Percentiles rank a stretch among this genome's conserved stretches.
These are phyloP conservation scores for Isabelozyma pseudorhagii DNA, from an alignment of 805 yeast species.

Conservation along the genomic window DNA sequence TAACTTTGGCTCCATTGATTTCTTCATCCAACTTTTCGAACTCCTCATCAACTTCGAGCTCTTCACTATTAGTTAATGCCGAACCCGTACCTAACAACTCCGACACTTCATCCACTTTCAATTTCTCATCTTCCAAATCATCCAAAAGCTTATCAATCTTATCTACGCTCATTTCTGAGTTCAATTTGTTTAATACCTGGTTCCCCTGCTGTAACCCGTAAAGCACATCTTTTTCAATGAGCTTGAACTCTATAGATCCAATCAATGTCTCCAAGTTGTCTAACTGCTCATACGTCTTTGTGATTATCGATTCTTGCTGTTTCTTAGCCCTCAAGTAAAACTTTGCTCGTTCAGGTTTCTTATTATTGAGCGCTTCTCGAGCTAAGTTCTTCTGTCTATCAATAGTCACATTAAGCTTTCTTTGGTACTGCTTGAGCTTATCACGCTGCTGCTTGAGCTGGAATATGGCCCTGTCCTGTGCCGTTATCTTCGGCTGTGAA, in stretches of 20 bases:
- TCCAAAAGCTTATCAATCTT: slow-evolving; percentile 82
- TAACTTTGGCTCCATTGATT: slow-evolving; percentile 15
- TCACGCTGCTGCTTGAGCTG: slow-evolving; percentile 89
- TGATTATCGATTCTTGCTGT: slow-evolving; percentile 72
- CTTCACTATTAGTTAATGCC: slow-evolving; percentile 43
- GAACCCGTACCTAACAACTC: slow-evolving; percentile 45
- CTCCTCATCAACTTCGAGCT: slow-evolving; percentile 66
- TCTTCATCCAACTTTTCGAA: slow-evolving; percentile 50
- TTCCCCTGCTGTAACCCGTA: slow-evolving; percentile 82
- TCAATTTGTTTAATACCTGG: slow-evolving; percentile 67
- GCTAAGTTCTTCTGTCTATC: slow-evolving; percentile 63
- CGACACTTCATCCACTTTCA: slow-evolving; percentile 73
- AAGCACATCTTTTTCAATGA: slow-evolving; percentile 81
- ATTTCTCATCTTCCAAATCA: slow-evolving; percentile 75
- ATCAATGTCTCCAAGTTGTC: slow-evolving; percentile 77
- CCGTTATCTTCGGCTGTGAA: slow-evolving; percentile 61
- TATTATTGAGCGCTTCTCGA: slow-evolving; percentile 46
- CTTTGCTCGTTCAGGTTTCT: slow-evolving; percentile 60
- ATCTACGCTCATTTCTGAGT: slow-evolving; percentile 73
- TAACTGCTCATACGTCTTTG: slow-evolving; percentile 72
- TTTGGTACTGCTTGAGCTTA: slow-evolving; percentile 69
- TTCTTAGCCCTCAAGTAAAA: slow-evolving; percentile 72
- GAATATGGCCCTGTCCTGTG: slow-evolving; percentile 81
- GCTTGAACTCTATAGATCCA: slow-evolving; percentile 80
- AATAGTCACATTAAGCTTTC: slow-evolving; percentile 54